Evolutionary conservation across 371 early-diverging fungal species (phyloP), one percentile per base, ranked within the genome.

Genomic region (Mucor saturninus): DNA sequence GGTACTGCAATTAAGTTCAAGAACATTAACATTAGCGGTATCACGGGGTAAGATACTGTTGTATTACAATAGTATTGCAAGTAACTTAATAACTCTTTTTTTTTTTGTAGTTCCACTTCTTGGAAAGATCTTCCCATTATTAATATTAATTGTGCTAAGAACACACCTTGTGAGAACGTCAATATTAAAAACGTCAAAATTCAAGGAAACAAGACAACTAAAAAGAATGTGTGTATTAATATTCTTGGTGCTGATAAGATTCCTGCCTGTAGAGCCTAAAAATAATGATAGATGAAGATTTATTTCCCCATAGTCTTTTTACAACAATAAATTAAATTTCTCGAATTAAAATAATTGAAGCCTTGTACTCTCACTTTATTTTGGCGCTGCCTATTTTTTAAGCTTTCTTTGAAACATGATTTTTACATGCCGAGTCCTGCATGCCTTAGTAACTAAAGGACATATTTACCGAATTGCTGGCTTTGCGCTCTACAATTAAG

Each of bases 121-220:
- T 43, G 54, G 14, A 42, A 66, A 13, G 60, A 64, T n/a, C 52
- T 53, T 1, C 76, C 76, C 6, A 54, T 70, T 26, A 31, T 75
- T 43, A 72, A 28, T 48, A 56, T 75, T 39, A 69, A 71, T 50
- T 74, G 75, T 26, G 68, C 75, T 21, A 54, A 59, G 21, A 56
- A 55, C 15, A 67, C 73, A 3, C 76, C 70, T 46, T 75, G 76
- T 49, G 59, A 62, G n/a, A 56, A 52, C 35, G 64, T 75, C 39
- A 59, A 56, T 9, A 43, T 75, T 15, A 63, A 59, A 6, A 56
- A 69, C 26, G 58, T 75, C 32, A 54, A 69, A 14, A 42, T 74
- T 14, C 26, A 40, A 15, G 60, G 62, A 35, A 59, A 64, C 5
- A 54, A 54, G 61, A 67, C 65, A 31, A 67, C 76, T n/a, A 29